Evolutionary conservation across 345 rosid species (phyloP).

Genomic region (Dipteronia dyeriana): DNA sequence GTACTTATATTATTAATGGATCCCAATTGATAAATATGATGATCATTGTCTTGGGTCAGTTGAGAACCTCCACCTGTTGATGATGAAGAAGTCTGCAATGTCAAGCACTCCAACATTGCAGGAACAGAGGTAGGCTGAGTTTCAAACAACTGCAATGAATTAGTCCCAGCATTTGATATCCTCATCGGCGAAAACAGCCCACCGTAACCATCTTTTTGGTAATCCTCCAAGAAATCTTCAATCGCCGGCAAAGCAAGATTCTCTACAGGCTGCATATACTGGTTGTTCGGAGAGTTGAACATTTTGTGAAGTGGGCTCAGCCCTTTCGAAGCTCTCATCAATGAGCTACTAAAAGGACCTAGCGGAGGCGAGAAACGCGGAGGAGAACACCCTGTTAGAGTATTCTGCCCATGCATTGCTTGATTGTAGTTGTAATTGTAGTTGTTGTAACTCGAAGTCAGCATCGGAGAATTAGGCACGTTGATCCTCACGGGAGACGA

Average conservation of each 20-base stretch:
- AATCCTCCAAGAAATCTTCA: constrained; percentile 57
- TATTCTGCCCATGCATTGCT: constrained; percentile 45
- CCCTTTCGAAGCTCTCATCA: constrained; percentile 33
- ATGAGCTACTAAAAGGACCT: constrained; percentile 29
- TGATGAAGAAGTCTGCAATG: constrained; percentile 26
- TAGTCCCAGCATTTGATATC: constrained; percentile 23
- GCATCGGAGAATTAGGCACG: constrained; percentile 35
- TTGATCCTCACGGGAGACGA: constrained; percentile 52
- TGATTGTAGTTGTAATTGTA: constrained; percentile 22
- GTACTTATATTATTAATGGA: constrained; percentile 10
- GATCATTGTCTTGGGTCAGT: constrained; percentile 32
- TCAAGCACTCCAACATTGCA: constrained; percentile 35
- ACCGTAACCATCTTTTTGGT: constrained; percentile 34
- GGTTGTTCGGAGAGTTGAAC: constrained; percentile 46
- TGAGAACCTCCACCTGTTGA: constrained; percentile 29
- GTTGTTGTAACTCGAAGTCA: constrained; percentile 18
- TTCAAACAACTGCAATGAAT: constrained; percentile 30
- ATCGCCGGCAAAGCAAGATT: constrained; percentile 47
- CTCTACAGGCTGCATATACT: constrained; percentile 49
- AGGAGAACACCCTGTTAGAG: constrained; percentile 41
- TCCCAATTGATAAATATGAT: constrained; percentile 27
- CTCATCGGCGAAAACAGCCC: constrained; percentile 28
- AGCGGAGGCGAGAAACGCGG: constrained; percentile 40
- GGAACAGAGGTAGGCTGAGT: constrained; percentile 20
- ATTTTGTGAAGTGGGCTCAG: constrained; percentile 48